Percentiles rank a stretch among this genome's conserved stretches.
These are phyloP conservation scores for Keithomyces neogunnii DNA, from an alignment of 2,329 filamentous ascomycete genomes.

Conservation along the genomic window DNA sequence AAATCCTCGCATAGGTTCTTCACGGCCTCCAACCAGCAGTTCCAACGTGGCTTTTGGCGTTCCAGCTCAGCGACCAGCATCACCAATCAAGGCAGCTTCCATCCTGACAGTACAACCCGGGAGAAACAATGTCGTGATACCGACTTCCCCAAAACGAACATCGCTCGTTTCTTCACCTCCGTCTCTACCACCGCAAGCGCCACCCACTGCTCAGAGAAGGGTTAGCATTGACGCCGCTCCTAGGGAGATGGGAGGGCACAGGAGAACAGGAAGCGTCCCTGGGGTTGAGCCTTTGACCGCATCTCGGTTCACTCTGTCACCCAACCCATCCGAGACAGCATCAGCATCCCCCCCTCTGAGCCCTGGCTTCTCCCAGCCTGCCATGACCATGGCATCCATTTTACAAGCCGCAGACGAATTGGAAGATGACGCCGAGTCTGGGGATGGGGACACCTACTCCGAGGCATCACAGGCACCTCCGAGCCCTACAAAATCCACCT, in stretches of 20 bases:
- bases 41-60: constrained; percentile 13
- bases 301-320: constrained; percentile 24
- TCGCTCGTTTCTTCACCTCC: constrained; percentile 27
- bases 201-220: constrained; percentile 26
- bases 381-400: constrained; percentile 46
- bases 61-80: constrained; percentile 34
- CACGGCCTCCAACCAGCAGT: constrained; percentile 28
- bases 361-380: constrained; percentile 20
- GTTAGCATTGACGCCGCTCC: constrained; percentile 34
- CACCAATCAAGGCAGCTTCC: constrained; percentile 38
- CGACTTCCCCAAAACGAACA: constrained; percentile 18
- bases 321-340: constrained; percentile 21
- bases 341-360: constrained; percentile 26
- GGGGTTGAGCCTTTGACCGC: constrained; percentile 27
- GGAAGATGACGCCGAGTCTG: constrained; percentile 19
- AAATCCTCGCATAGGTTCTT: constrained; percentile 32
- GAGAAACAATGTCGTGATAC: constrained; percentile 12
- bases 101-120: constrained; percentile 11
- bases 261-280: constrained; percentile 31
- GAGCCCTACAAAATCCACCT: constrained; percentile 50
- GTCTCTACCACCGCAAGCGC: constrained; percentile 22
- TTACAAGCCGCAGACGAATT: constrained; percentile 48
- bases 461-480: constrained; percentile 24
- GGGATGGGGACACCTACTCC: constrained; percentile 21
- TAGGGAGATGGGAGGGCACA: constrained; percentile 26